Conservation (phyloP, 2,329 filamentous ascomycete species). For the Aspergillus caelatus region DNA sequence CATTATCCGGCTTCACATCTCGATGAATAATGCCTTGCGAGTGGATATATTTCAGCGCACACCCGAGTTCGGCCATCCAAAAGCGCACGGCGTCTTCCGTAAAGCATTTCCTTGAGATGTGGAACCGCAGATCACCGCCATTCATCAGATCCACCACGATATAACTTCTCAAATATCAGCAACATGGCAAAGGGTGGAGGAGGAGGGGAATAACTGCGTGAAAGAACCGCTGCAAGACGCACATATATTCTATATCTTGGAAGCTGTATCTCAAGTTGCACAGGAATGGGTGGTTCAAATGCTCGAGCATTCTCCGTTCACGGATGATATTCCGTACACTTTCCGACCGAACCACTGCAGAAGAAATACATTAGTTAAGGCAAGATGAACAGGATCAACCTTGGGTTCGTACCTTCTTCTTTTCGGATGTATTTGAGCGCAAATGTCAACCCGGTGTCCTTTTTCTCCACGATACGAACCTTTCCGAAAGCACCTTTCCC, state of each 20-base stretch:
- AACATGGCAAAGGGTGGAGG: neutral
- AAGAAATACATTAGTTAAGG: constrained; percentile 29
- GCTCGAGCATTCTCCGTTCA: constrained; percentile 95
- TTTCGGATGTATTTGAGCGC: constrained; percentile 98
- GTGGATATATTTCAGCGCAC: constrained; percentile 85
- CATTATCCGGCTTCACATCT: constrained; percentile 91
- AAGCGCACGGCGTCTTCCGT: constrained; percentile 96
- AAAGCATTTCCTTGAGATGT: constrained; percentile 96
- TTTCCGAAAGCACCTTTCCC: constrained; percentile 98
- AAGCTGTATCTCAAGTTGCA: constrained; percentile 99
- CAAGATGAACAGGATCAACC: constrained; percentile 5
- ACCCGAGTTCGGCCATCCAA: constrained; percentile 94
- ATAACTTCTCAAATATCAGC: constrained; percentile 59
- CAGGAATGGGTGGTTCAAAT: constrained; percentile 95
- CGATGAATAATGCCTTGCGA: constrained; percentile 85
- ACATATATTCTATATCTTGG: constrained; percentile 99
- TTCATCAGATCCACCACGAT: constrained; percentile 98
- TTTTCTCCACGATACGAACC: constrained; percentile 96
- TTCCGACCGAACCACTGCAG: constrained; percentile 88
- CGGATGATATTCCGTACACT: constrained; percentile 98
- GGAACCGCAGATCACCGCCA: constrained; percentile 92
- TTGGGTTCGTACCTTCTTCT: constrained; percentile 71
- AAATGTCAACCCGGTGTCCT: constrained; percentile 91
- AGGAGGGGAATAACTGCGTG: neutral
- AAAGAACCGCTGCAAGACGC: constrained; percentile 39